Evolutionary conservation across 768 basidiomycete genomes (phyloP), one percentile per base, ranked within the genome.

Genomic region (Mycena pura): DNA sequence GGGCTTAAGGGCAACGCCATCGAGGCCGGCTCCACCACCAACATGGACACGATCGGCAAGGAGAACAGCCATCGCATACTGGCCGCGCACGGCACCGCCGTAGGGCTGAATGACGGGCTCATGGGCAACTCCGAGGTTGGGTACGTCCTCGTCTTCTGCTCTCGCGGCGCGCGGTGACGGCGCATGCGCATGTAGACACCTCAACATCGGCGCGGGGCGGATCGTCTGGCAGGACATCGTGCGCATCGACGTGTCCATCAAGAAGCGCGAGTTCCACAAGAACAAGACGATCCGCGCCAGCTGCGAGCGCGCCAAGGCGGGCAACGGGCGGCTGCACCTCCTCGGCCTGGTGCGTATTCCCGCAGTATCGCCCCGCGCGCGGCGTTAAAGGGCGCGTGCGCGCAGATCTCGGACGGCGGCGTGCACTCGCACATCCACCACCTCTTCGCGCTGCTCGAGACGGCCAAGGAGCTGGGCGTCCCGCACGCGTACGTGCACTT

Each of bases 121-220:
- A 98, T 98, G 96, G 96, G 95, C 15, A 96, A 98, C 79, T 96
- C 95, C 3, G 95, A 98, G 78, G 95, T 97, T 64, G 96, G 95
- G 93, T 95, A 70, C 58, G 92, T 38, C 13, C 6, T 78, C 29
- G 55, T 34, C 62, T 53, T 53, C 34, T 54, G 32, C 6, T 59
- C 43, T 55, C 19, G 15, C 41, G n/a, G n/a, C 50, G 48, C 21
- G 32, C 29, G 21, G 28, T 45, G 21, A 44, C 27, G 6, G 3
- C 41, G 44, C 4, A 3, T 22, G 7, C 2, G 3, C 25, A 6
- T 32, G 21, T 44, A 96, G 95, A 4, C 95, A 97, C 72, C 78
- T 97, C 62, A 98, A 98, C 76, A 93, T 96, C 66, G 95, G 95
- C 31, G 96, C 96, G 52, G 96, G 95, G 1, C 88, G 95, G 21